Base-by-base conservation (phyloP, 208 protist genomes). In the Acanthamoeba royreba region DNA sequence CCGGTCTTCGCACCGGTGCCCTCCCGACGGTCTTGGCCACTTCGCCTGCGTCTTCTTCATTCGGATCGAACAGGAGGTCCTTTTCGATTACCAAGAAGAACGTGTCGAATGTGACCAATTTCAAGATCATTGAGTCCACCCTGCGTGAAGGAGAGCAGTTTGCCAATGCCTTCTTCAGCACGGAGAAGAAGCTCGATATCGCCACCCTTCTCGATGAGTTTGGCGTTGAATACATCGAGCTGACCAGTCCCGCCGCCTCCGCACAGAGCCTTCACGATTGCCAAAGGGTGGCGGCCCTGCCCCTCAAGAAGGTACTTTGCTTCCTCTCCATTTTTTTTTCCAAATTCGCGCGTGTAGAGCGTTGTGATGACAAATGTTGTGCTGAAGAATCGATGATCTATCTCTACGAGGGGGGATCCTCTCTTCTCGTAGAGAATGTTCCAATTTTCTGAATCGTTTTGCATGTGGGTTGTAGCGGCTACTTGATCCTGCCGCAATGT, bases 131-230 rank as follows among this genome's bases (percentile, higher is more conserved):
- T 49, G 97, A 97, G 77, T 93, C 88, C 3, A 97, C 97, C 13
- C 91, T 97, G 58, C 86, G 97, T 33, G 97, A 97, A 83, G 95
- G 96, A 33, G 96, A 97, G 94, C 96, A 97, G 58, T 96, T 96
- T 47, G 95, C 93, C 25, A 96, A 94, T 42, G 74, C 92, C 9
- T 92, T 93, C 52, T 96, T 96, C 88, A 97, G 33, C 38, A 95
- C 95, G 22, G 79, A 96, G 25, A 92, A 96, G 63, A 88, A 94
- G 46, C 33, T 96, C 25, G 81, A 96, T 25, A 96, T 96, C 86
- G 95, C 95, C 31, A 49, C 79, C 5, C 96, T 96, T 25, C 93
- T 96, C 35, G 94, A 96, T 74, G 74, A 95, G 33, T 86, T 96
- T 43, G 95, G 95, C 35, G 95, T 96, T 8, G 95, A 96, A 19